Evolutionary conservation across 495 filamentous ascomycete genomes (phyloP).

Genomic region (Xylaria cubensis): DNA sequence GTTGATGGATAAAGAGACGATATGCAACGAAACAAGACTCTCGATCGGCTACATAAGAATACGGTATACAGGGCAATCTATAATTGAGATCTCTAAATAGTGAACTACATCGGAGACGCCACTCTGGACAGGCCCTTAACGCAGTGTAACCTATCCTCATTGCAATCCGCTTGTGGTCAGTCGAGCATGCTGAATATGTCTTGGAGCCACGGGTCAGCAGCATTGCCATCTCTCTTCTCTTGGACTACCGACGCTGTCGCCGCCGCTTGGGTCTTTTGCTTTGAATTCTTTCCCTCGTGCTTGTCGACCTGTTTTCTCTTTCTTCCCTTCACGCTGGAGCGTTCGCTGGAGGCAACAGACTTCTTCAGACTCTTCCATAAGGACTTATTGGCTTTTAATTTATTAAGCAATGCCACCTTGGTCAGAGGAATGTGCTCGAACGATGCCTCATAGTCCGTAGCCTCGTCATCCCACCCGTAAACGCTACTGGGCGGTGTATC

Average conservation of each 20-base stretch:
- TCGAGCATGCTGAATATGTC: background rate
- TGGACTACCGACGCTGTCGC: background rate
- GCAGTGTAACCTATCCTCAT: background rate
- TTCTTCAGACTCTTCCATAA: background rate
- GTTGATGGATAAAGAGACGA: background rate
- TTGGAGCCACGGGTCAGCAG: background rate
- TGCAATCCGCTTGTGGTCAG: background rate
- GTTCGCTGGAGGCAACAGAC: background rate
- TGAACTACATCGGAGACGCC: background rate
- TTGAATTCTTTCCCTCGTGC: background rate
- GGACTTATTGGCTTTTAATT: background rate
- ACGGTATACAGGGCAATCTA: background rate
- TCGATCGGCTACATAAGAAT: background rate
- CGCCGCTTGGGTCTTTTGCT: background rate
- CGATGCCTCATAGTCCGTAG: background rate
- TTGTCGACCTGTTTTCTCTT: background rate
- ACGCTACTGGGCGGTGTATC: background rate
- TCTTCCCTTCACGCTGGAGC: background rate
- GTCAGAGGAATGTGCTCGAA: background rate
- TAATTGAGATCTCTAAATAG: background rate
- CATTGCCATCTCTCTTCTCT: background rate
- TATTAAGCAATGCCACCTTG: background rate
- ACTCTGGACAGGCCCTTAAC: background rate
- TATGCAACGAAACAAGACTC: background rate
- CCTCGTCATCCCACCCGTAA: background rate